phyloP scores from a whole-genome alignment of 2,329 filamentous ascomycete species.

The Alternaria dauci region DNA sequence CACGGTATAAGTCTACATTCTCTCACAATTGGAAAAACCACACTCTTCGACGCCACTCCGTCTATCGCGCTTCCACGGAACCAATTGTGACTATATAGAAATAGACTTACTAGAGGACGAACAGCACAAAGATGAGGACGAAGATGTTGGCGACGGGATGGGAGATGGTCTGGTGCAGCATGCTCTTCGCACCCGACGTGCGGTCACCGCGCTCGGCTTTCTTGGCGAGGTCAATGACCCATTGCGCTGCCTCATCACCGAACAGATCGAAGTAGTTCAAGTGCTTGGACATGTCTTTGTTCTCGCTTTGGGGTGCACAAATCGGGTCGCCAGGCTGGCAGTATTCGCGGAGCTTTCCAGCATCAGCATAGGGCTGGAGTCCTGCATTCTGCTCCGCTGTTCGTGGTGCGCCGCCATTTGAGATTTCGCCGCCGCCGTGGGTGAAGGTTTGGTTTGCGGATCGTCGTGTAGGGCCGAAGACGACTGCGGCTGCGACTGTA shows the following conservation, averaged over 20 bases:
- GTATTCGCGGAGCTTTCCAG: constrained; percentile 67
- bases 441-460: constrained; percentile 37
- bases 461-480: constrained; percentile 36
- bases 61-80: constrained; percentile 15
- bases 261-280: constrained; percentile 62
- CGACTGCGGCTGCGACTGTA: constrained; percentile 35
- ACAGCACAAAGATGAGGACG: constrained; percentile 27
- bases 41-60: neutral
- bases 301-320: constrained; percentile 61
- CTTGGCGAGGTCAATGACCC: constrained; percentile 31
- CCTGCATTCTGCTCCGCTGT: constrained; percentile 31
- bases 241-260: constrained; percentile 33
- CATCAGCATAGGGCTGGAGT: constrained; percentile 39
- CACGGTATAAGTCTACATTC: constrained; percentile 28
- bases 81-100: constrained; percentile 1
- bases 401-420: constrained; percentile 32
- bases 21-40: constrained; percentile 1
- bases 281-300: constrained; percentile 63
- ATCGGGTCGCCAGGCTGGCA: constrained; percentile 70
- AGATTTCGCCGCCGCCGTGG: constrained; percentile 32
- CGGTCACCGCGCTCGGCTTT: constrained; percentile 19
- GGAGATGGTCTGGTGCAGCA: constrained; percentile 31
- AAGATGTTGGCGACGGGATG: constrained; percentile 37
- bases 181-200: constrained; percentile 25
- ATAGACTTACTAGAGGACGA: constrained; percentile 35